Base-by-base conservation (phyloP, 225 moss, liverwort and hornwort genomes). In the Asterella californica region DNA sequence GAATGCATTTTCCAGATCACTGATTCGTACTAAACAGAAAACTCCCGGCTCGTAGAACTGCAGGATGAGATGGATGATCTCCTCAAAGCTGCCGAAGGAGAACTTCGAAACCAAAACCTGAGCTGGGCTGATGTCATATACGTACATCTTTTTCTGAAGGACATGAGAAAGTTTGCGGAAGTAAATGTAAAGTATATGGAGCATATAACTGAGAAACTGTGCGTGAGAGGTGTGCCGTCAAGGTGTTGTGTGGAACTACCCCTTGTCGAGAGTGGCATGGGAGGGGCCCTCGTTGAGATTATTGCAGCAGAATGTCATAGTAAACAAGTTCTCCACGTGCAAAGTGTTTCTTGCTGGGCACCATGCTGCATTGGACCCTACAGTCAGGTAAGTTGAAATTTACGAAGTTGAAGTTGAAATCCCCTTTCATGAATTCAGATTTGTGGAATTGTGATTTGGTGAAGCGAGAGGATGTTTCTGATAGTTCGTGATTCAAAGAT, bases 281-380 rank as follows among this genome's bases (percentile, higher is more conserved):
- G 92, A 79, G 70, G 79, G 49, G 88, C 80, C 62, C 36, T 88
- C 66, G 62, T 99, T 36, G 99, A 99, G 83, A 89, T 95, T 76
- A 77, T 91, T 19, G 90, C 90, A 36, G 83, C 89, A 32, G 82
- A 79, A 34, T 88, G 93, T 81, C 81, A 75, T 15, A 88, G 82
- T 76, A 95, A 95, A 82, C 86, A 85, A 53, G 95, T 99, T 48
- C 85, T 99, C 46, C 99, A 99, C 76, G 99, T 99, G 48, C 99
- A 99, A 83, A 99, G 99, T 81, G 92, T 95, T 59, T 99, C 99
- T 59, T 95, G 89, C 72, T 99, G 99, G 99, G 99, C 99, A 70
- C 99, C 99, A 42, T 83, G 99, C 88, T 99, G 95, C 89, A 95
- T 99, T 74, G 99, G 99, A 34, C 99, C 99, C 37, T 99, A 99